Percentiles rank a stretch among this genome's conserved stretches.
These are phyloP conservation scores for Pseudogymnoascus sp. DNA, from an alignment of 2,329 filamentous ascomycete species.

Conservation along the genomic window DNA sequence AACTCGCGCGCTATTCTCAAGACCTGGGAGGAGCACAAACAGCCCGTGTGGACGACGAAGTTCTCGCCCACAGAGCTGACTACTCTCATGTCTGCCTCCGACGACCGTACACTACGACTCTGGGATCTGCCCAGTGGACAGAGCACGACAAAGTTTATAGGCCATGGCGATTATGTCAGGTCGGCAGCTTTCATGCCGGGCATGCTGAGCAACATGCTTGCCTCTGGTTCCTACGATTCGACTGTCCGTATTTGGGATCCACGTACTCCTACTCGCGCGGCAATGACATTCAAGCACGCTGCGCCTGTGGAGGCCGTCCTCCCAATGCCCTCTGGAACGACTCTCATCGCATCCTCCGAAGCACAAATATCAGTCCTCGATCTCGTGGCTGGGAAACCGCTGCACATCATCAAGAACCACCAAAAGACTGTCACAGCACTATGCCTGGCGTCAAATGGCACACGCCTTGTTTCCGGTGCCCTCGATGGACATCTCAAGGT, in stretches of 20 bases:
- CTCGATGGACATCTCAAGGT: slow-evolving; percentile 96
- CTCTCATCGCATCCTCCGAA: slow-evolving; percentile 75
- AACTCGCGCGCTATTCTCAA: slow-evolving; percentile 84
- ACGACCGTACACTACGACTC: slow-evolving; percentile 85
- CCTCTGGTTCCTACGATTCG: slow-evolving; percentile 90
- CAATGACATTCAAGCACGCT: slow-evolving; percentile 94
- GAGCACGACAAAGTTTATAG: slow-evolving; percentile 70
- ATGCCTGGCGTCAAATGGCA: slow-evolving; percentile 71
- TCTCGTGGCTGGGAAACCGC: slow-evolving; percentile 80
- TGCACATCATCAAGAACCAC: slow-evolving; percentile 85
- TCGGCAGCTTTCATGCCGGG: slow-evolving; percentile 79
- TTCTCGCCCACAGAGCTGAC: slow-evolving; percentile 91
- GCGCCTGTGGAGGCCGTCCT: slow-evolving; percentile 84
- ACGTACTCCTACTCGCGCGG: slow-evolving; percentile 60
- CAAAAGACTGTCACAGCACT: slow-evolving; percentile 95
- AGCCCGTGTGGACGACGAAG: slow-evolving; percentile 85
- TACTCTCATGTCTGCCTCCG: slow-evolving; percentile 78
- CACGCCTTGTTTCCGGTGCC: slow-evolving; percentile 77
- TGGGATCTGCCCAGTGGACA: slow-evolving; percentile 86
- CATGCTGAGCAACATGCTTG: slow-evolving; percentile 61
- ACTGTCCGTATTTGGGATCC: slow-evolving; percentile 94
- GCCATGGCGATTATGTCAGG: slow-evolving; percentile 89
- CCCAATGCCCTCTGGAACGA: slow-evolving; percentile 78
- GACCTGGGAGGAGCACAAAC: slow-evolving; percentile 91
- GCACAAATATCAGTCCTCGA: slow-evolving; percentile 88